Conservation (phyloP, 495 filamentous ascomycete genomes). For the Hyphodiscus hymeniophilus region DNA sequence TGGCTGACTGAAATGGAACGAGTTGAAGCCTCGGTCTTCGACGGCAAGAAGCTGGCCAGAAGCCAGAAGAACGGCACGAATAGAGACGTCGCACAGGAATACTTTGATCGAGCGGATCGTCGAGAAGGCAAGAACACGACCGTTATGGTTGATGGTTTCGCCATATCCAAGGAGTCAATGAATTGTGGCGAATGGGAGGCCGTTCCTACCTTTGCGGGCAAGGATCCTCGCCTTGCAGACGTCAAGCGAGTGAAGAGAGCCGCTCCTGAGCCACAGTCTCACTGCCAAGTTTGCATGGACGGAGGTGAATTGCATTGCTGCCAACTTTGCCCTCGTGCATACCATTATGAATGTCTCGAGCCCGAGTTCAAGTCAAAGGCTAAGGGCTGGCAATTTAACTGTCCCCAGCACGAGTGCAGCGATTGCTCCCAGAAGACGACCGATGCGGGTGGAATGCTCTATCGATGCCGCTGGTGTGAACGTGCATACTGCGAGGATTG, state of each 20-base stretch:
- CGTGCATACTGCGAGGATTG: slow-evolving; percentile 55
- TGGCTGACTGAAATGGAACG: slow-evolving; percentile 53
- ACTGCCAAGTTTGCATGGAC: slow-evolving; percentile 50
- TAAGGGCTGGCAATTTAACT: slow-evolving; percentile 37
- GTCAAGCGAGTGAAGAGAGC: slow-evolving; percentile 32
- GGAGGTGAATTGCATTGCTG: slow-evolving; percentile 40
- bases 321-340: slow-evolving; percentile 46
- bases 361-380: slow-evolving; percentile 28
- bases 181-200: slow-evolving; percentile 46
- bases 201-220: slow-evolving; percentile 47
- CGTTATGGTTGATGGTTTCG: slow-evolving; percentile 51
- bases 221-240: slow-evolving; percentile 44
- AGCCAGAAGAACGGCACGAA: slow-evolving; percentile 22
- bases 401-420: slow-evolving; percentile 50
- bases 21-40: slow-evolving; percentile 51
- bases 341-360: slow-evolving; percentile 46
- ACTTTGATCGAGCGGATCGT: slow-evolving; percentile 36
- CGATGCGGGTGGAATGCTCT: slow-evolving; percentile 52
- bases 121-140: slow-evolving; percentile 51
- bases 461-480: slow-evolving; percentile 49
- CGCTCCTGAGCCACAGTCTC: slow-evolving; percentile 39
- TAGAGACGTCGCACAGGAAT: slow-evolving; percentile 33
- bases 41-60: slow-evolving; percentile 42
- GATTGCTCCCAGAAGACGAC: slow-evolving; percentile 46
- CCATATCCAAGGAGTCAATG: slow-evolving; percentile 51